phyloP scores from a whole-genome alignment of 352 stramenopile species.

The Phytopythium montanum region DNA sequence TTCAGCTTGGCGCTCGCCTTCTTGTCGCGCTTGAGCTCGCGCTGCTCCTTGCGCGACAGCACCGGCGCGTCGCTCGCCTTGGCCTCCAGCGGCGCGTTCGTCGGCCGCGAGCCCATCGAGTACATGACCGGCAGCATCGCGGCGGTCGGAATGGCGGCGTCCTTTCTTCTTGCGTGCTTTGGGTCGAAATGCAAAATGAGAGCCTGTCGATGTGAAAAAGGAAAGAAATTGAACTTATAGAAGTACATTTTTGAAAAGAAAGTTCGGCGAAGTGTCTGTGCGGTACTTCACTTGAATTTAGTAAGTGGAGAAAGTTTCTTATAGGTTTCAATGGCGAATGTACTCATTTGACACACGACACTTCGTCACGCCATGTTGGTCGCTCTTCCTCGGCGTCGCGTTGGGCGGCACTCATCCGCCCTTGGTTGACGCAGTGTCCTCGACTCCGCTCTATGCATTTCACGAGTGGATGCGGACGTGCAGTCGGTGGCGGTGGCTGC shows the following conservation, averaged over 20 bases:
- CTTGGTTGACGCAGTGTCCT: background rate
- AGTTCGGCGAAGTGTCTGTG: conserved; percentile 8
- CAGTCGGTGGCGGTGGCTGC: conserved; percentile 1
- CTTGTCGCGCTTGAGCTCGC: conserved; percentile 27
- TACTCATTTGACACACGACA: background rate
- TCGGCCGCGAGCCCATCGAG: conserved; percentile 17
- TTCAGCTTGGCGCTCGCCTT: conserved; percentile 11
- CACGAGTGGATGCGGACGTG: conserved; percentile 16
- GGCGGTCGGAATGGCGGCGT: background rate
- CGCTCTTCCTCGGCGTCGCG: too few relatives aligned
- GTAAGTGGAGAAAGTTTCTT: background rate
- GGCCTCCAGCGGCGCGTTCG: conserved; percentile 22
- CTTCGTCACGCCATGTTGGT: background rate
- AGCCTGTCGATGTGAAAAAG: background rate
- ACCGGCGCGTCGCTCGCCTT: conserved; percentile 13
- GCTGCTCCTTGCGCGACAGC: conserved; percentile 48
- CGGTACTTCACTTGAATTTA: background rate
- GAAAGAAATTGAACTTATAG: too few relatives aligned
- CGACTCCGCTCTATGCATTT: background rate
- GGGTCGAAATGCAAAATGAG: background rate
- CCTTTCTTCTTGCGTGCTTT: background rate
- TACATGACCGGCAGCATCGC: conserved; percentile 41
- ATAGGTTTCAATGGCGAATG: background rate
- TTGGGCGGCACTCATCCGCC: too few relatives aligned
- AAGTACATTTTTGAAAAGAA: conserved; percentile 3